Evolutionary conservation across 2,329 filamentous ascomycete genomes (phyloP).

Genomic region (Pseudonectria foliicola): DNA sequence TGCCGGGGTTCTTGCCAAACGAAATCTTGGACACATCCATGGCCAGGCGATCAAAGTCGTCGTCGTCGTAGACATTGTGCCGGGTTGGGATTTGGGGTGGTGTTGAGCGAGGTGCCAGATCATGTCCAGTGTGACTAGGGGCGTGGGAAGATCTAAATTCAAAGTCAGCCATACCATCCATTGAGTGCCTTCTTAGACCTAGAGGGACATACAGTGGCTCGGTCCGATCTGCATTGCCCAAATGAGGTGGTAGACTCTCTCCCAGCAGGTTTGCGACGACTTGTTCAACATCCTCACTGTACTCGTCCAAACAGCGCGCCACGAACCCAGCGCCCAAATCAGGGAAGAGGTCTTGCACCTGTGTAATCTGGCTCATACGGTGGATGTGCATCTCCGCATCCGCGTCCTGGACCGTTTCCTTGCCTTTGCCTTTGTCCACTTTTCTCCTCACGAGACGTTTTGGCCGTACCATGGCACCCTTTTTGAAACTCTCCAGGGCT

Average conservation of each 20-base stretch:
- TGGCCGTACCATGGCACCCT: constrained; percentile 44
- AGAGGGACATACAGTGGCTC: constrained; percentile 51
- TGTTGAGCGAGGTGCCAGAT: constrained; percentile 53
- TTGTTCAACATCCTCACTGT: constrained; percentile 67
- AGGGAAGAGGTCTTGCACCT: constrained; percentile 91
- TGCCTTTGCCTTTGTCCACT: constrained; percentile 59
- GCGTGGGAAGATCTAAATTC: constrained; percentile 20
- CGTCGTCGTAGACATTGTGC: constrained; percentile 71
- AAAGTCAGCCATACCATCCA: constrained; percentile 11
- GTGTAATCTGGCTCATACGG: constrained; percentile 74
- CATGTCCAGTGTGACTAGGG: constrained; percentile 13
- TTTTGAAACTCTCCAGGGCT: constrained; percentile 53
- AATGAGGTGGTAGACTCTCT: constrained; percentile 62
- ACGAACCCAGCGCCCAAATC: constrained; percentile 80
- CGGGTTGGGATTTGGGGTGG: constrained; percentile 51
- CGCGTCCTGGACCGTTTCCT: constrained; percentile 30
- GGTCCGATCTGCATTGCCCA: constrained; percentile 55
- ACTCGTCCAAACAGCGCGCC: constrained; percentile 70
- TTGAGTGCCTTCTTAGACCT: not conserved
- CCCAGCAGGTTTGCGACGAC: constrained; percentile 78
- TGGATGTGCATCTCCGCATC: constrained; percentile 61
- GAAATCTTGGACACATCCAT: constrained; percentile 63
- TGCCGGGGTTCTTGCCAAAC: constrained; percentile 62
- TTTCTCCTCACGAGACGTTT: constrained; percentile 46
- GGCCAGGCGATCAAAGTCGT: constrained; percentile 67